Conservation (phyloP, 192 early-diverging fungal genomes). For the Linnemannia elongata region DNA sequence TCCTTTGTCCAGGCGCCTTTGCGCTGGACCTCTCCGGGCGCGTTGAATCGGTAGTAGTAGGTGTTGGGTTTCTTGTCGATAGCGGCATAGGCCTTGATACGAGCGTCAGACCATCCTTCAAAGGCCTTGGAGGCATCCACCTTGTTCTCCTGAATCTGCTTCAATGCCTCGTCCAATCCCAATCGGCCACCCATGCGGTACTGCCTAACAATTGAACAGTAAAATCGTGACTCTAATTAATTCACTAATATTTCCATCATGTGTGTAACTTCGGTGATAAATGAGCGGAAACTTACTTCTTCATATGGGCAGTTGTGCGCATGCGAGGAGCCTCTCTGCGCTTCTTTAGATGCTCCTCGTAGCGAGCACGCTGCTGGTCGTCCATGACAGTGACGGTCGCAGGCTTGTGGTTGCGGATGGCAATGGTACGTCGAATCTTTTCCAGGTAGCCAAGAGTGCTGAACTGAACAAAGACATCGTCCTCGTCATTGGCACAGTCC, state of each 20-base stretch:
- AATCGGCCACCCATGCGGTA: slow-evolving; percentile 84
- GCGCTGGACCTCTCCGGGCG: slow-evolving; percentile 93
- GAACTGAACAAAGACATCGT: slow-evolving; percentile 90
- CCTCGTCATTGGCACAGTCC: slow-evolving; percentile 88
- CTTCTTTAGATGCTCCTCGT: slow-evolving; percentile 89
- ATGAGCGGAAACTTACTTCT: slow-evolving; percentile 64
- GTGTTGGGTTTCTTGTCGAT: slow-evolving; percentile 97
- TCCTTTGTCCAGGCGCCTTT: slow-evolving; percentile 92
- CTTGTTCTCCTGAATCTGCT: slow-evolving; percentile 85
- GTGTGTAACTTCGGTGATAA: neutral
- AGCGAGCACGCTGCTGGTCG: slow-evolving; percentile 87
- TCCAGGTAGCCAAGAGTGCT: slow-evolving; percentile 81
- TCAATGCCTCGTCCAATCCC: slow-evolving; percentile 90
- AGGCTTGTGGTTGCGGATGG: slow-evolving; percentile 67
- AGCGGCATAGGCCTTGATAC: slow-evolving; percentile 91
- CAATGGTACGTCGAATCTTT: slow-evolving; percentile 78
- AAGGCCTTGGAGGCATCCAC: slow-evolving; percentile 88
- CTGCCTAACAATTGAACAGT: slow-evolving; percentile 52
- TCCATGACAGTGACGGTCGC: slow-evolving; percentile 70
- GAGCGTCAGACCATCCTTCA: slow-evolving; percentile 96
- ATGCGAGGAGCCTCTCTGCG: slow-evolving; percentile 84
- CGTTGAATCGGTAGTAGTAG: slow-evolving; percentile 98
- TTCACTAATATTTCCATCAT: no score
- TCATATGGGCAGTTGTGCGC: slow-evolving; percentile 81
- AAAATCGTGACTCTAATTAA: neutral